phyloP scores from a whole-genome alignment of 1,284 basidiomycete genomes.

The Singerocomus inundabilis region DNA sequence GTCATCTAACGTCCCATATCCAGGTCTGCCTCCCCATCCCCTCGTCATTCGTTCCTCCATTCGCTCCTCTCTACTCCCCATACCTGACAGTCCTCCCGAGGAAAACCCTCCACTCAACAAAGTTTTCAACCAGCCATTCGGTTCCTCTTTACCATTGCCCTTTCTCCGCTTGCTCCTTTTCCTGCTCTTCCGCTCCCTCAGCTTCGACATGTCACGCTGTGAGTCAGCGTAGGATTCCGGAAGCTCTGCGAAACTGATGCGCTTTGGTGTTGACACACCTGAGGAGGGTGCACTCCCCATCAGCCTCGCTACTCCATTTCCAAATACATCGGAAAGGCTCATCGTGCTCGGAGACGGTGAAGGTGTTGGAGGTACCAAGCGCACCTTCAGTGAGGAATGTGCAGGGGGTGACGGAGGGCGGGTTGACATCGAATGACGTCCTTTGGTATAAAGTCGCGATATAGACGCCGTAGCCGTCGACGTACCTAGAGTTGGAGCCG shows the following conservation, averaged over 20 bases:
- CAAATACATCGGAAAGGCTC: conserved; percentile 34
- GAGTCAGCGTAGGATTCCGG: conserved; percentile 54
- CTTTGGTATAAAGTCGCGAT: conserved; percentile 70
- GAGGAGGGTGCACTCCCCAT: conserved; percentile 28
- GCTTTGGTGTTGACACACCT: conserved; percentile 61
- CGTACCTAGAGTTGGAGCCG: conserved; percentile 51
- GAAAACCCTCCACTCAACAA: conserved; percentile 42
- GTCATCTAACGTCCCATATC: conserved; percentile 51
- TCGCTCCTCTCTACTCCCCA: conserved; percentile 43
- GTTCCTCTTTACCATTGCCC: conserved; percentile 26
- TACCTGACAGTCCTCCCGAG: conserved; percentile 23
- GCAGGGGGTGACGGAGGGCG: conserved; percentile 50
- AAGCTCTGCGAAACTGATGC: conserved; percentile 72
- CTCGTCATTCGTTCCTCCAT: conserved; percentile 50
- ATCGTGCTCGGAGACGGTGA: conserved; percentile 32
- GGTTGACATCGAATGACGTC: conserved; percentile 58
- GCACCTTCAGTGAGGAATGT: conserved; percentile 52
- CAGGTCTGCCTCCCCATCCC: conserved; percentile 46
- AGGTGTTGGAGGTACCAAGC: conserved; percentile 31
- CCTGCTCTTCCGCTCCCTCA: conserved; percentile 28
- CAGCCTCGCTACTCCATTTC: conserved; percentile 30
- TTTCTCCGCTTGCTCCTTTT: conserved; percentile 28
- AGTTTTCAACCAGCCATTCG: conserved; percentile 48
- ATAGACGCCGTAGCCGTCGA: conserved; percentile 73
- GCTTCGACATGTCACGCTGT: conserved; percentile 24